phyloP scores from a whole-genome alignment of 768 basidiomycete genomes.

The Dioszegia aurantiaca region DNA sequence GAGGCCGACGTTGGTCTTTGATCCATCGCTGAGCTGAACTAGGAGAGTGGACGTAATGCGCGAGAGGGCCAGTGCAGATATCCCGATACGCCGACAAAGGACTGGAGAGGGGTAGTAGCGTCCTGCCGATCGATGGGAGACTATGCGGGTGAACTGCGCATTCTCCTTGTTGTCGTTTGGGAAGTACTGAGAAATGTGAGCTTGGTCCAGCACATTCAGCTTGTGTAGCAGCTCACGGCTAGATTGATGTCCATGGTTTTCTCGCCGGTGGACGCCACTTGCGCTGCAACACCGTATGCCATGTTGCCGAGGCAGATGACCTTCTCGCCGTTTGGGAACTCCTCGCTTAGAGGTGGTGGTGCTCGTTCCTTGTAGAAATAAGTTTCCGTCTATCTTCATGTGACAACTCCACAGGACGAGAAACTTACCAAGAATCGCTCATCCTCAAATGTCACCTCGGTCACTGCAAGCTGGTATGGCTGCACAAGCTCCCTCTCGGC shows the following conservation, averaged over 20 bases:
- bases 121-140: slow-evolving; percentile 57
- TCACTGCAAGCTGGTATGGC: slow-evolving; percentile 80
- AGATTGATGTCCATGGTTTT: slow-evolving; percentile 74
- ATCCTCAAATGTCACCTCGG: slow-evolving; percentile 80
- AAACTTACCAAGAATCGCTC: slow-evolving; percentile 57
- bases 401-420: neutral
- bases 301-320: slow-evolving; percentile 95
- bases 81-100: slow-evolving; percentile 67
- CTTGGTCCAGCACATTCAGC: slow-evolving; percentile 4
- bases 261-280: slow-evolving; percentile 71
- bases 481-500: slow-evolving; percentile 77
- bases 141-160: slow-evolving; percentile 69
- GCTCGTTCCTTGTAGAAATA: slow-evolving; percentile 62
- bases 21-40: slow-evolving; percentile 70
- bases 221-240: slow-evolving; percentile 60
- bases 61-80: slow-evolving; percentile 76
- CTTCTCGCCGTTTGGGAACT: slow-evolving; percentile 84
- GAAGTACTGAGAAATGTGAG: slow-evolving; percentile 64
- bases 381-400: slow-evolving; percentile 5
- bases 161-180: slow-evolving; percentile 77
- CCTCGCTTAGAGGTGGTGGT: slow-evolving; percentile 75
- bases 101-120: slow-evolving; percentile 76
- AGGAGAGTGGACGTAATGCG: slow-evolving; percentile 92
- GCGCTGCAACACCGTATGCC: slow-evolving; percentile 92
- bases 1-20: slow-evolving; percentile 85